A percentile compares a stretch with the other conserved stretches of the same genome.
phyloP scores from a whole-genome alignment of 192 early-diverging fungal genomes.

The Coemansia sp. region DNA sequence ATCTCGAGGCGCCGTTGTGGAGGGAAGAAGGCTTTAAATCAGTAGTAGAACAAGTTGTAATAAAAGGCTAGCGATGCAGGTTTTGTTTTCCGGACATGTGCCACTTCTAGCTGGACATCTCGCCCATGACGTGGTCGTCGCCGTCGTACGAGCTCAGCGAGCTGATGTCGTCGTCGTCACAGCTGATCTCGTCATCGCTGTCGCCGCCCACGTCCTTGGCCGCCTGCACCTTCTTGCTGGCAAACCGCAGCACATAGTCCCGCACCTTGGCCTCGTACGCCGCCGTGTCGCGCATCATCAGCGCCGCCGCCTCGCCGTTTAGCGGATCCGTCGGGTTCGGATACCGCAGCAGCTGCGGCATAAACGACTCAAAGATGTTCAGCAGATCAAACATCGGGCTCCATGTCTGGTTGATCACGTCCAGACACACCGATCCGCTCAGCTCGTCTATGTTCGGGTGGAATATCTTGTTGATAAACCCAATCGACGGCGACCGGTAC shows the following conservation, averaged over 20 bases:
- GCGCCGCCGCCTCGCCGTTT: constrained; percentile 96
- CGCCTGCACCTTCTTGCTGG: constrained; percentile 30
- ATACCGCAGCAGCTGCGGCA: constrained; percentile 95
- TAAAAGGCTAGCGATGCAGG: neutral
- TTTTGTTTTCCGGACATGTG: no score
- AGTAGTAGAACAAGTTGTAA: neutral
- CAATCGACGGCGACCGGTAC: constrained; percentile 98
- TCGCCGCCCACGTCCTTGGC: constrained; percentile 42
- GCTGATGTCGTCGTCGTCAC: constrained; percentile 62
- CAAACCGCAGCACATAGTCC: constrained; percentile 66
- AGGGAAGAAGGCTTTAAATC: no score
- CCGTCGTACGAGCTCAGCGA: constrained; percentile 75
- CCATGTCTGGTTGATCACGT: constrained; percentile 99
- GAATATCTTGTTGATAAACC: constrained; percentile 99
- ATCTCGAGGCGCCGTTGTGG: no score
- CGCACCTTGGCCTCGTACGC: constrained; percentile 92
- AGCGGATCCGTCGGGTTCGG: constrained; percentile 99
- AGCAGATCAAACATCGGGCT: constrained; percentile 99
- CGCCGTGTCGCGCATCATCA: constrained; percentile 90
- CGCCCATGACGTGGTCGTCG: constrained; percentile 75
- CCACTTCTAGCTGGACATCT: constrained; percentile 64
- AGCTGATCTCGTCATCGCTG: constrained; percentile 25
- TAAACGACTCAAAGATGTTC: constrained; percentile 98
- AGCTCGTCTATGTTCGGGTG: constrained; percentile 99
- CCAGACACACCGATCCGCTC: constrained; percentile 97